phyloP scores from a whole-genome alignment of 441 rosid species.

The Croton setiger region DNA sequence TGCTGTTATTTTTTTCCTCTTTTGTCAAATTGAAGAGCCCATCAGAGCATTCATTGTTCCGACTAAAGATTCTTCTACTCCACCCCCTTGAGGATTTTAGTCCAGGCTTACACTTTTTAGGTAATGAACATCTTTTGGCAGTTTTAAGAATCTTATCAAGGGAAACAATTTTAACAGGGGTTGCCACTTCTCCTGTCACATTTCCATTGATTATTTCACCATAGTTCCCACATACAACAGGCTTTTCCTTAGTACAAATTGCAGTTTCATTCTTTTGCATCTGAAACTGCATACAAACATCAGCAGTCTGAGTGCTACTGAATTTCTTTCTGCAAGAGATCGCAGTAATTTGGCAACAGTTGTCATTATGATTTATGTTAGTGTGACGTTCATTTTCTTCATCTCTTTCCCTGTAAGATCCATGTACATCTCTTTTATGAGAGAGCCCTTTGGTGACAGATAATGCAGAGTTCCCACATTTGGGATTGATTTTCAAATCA shows the following conservation, averaged over 20 bases:
- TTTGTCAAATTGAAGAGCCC: conserved; percentile 18
- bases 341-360: conserved; percentile 16
- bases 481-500: conserved; percentile 16
- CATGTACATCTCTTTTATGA: conserved; percentile 33
- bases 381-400: conserved; percentile 9
- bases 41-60: conserved; percentile 20
- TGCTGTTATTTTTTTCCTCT: conserved; percentile 15
- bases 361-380: conserved; percentile 8
- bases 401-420: conserved; percentile 20
- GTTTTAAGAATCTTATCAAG: conserved; percentile 41
- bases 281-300: conserved; percentile 16
- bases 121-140: conserved; percentile 25
- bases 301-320: conserved; percentile 15
- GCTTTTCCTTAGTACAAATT: conserved; percentile 29
- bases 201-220: conserved; percentile 37
- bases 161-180: conserved; percentile 39
- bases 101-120: conserved; percentile 24
- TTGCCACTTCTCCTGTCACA: conserved; percentile 22
- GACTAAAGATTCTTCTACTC: conserved; percentile 7
- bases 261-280: conserved; percentile 13
- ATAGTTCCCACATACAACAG: conserved; percentile 45
- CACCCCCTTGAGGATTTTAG: conserved; percentile 18
- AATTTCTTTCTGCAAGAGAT: conserved; percentile 30
- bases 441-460: conserved; percentile 26
- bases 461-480: conserved; percentile 15